Base-by-base conservation (phyloP, 139 green algal species). In the Desmodesmus armatus region DNA sequence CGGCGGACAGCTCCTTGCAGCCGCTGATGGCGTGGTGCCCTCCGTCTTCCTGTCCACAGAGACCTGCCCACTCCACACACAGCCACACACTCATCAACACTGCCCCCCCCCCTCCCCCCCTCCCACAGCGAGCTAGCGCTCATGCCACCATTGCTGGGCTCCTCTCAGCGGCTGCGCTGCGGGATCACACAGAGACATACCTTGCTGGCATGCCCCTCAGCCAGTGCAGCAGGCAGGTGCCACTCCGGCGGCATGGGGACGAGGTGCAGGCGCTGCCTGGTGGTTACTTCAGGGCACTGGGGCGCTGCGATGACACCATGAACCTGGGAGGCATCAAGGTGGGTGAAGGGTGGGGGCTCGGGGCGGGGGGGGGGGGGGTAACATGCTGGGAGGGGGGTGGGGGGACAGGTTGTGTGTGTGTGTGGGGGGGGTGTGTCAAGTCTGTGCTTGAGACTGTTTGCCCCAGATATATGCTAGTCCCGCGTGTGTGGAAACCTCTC, bases 291-390 rank as follows among this genome's bases (percentile, higher is more conserved):
- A 60, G 47, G 0, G 95, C 96, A 0, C 92, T 93, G n/a, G 97
- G 97, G 0, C 88, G 96, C 9, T 91, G 87, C 31, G 97, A 99
- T 82, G 96, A 99, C 91, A 98, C 97, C 2, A 99, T 99, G 97
- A 99, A 99, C 91, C 91, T 99, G n/a, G 97, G 96, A 25, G 96
- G 93, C 40, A 97, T 97, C 88, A 98, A 97, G 90, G 92, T 92
- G 41, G 11, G 71, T n/a, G n/a, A n/a, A n/a, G n/a, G n/a, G n/a
- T n/a, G n/a, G n/a, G n/a, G n/a, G n/a, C n/a, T n/a, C n/a, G n/a
- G n/a, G n/a, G n/a, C n/a, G n/a, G n/a, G n/a, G n/a, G n/a, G n/a
- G n/a, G n/a, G n/a, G n/a, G n/a, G n/a, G n/a, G n/a, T n/a, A n/a
- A n/a, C n/a, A n/a, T n/a, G n/a, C n/a, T n/a, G n/a, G n/a, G n/a